Base-by-base conservation (phyloP, 768 basidiomycete genomes). In the Mrakia blollopis region DNA sequence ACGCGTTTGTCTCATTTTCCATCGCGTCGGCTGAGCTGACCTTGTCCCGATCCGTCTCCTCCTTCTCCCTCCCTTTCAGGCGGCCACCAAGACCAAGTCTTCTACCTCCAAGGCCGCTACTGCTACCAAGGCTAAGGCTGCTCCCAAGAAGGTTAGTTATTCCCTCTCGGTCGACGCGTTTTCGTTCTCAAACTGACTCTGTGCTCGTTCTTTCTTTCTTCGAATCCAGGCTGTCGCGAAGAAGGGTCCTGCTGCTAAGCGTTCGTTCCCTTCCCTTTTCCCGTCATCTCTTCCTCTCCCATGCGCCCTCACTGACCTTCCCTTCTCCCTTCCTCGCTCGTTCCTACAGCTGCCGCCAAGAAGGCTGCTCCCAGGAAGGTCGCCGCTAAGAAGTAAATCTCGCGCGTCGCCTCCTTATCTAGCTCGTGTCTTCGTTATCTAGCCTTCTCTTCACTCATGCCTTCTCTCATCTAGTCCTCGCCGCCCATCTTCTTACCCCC, bases 361-460 rank as follows among this genome's bases (percentile, higher is more conserved):
- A 57, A 57, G 41, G 73, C 73, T 57, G 62, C 84, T 25, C 78
- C 82, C 78, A 83, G 83, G 79, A 78, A 81, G 9, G 81, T 82
- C 14, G 75, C 85, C 11, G 75, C 79, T 63, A 88, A 87, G 13
- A 91, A 91, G 87, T 91, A 90, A 88, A 89, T 89, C 3, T 25
- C 25, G n/a, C 57, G 25, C 57, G 25, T 28, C 28, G 28, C 57
- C 57, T 57, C 14, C 57, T 25, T 28, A 14, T 57, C 28, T 28
- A 25, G 9, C 57, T 57, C 57, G 57, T 57, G 57, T 57, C 57
- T 57, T 57, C n/a, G 47, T 16, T 50, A 14, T 28, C 57, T n/a
- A n/a, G 57, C 57, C 7, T 28, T 57, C 52, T 28, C 57, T 28
- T 57, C 52, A 7, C 23, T 57, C 57, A 28, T 28, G 47, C 28